phyloP scores from a whole-genome alignment of 2,329 filamentous ascomycete species.

The Phialophora tarda region DNA sequence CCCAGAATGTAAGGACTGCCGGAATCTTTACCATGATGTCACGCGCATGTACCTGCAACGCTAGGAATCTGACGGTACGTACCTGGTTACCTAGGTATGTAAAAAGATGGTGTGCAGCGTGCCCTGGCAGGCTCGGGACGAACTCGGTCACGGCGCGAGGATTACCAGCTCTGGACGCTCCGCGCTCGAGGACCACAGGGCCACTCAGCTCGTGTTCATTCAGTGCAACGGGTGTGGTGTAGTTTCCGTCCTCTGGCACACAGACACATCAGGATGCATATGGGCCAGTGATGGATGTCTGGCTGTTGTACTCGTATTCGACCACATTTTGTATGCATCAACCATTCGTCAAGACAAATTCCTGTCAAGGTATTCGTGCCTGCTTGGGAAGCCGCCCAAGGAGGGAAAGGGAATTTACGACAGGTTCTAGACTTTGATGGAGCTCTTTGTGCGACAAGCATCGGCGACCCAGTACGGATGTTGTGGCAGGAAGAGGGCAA shows the following conservation, averaged over 20 bases:
- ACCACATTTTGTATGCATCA: background rate
- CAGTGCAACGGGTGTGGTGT: background rate
- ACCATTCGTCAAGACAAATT: background rate
- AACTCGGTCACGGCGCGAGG: background rate
- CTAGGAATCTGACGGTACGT: background rate
- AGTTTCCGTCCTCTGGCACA: background rate
- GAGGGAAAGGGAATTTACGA: background rate
- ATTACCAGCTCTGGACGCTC: slow-evolving; percentile 2
- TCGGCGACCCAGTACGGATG: slow-evolving; percentile 6
- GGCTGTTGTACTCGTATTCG: background rate
- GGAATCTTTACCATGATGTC: slow-evolving; percentile 8
- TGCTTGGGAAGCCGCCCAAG: background rate
- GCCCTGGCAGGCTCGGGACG: background rate
- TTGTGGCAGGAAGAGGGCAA: slow-evolving; percentile 1
- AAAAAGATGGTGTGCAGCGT: background rate
- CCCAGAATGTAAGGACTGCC: background rate
- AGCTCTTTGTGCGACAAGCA: slow-evolving; percentile 1
- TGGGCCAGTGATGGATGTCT: background rate
- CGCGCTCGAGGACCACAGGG: background rate
- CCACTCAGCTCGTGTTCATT: background rate
- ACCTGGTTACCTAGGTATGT: background rate
- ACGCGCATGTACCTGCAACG: slow-evolving; percentile 1
- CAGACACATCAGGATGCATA: background rate
- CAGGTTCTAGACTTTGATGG: slow-evolving; percentile 7
- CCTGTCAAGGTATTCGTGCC: background rate